Percentiles rank a stretch among this genome's conserved stretches.
phyloP scores from a whole-genome alignment of 2,329 filamentous ascomycete genomes.

The Fusarium sp. region DNA sequence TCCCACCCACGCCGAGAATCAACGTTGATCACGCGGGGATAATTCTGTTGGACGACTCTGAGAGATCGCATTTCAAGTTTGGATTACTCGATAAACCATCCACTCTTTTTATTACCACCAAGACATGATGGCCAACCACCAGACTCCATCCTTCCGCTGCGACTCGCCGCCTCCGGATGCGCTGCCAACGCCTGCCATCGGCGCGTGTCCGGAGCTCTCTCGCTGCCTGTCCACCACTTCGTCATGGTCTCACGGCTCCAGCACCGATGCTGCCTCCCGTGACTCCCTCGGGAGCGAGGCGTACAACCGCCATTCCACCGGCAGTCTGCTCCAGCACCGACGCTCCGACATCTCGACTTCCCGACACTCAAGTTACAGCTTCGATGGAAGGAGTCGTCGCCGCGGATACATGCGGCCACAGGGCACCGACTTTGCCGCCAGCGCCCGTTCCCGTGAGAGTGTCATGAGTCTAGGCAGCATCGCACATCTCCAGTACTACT shows the following conservation, averaged over 20 bases:
- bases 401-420: constrained; percentile 89
- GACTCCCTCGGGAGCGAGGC: constrained; percentile 64
- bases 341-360: constrained; percentile 54
- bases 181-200: constrained; percentile 68
- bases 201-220: constrained; percentile 64
- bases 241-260: constrained; percentile 65
- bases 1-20: neutral
- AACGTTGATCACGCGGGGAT: constrained; percentile 21
- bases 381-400: constrained; percentile 58
- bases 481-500: constrained; percentile 97
- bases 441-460: constrained; percentile 87
- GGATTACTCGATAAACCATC: neutral
- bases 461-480: constrained; percentile 97
- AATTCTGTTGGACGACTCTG: constrained; percentile 8
- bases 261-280: constrained; percentile 57
- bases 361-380: constrained; percentile 58
- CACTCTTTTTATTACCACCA: neutral
- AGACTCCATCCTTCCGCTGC: constrained; percentile 52
- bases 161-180: constrained; percentile 71
- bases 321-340: constrained; percentile 60
- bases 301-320: constrained; percentile 70
- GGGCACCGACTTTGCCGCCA: constrained; percentile 87
- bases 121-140: constrained; percentile 48
- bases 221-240: constrained; percentile 71
- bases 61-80: constrained; percentile 18